Percentiles rank a stretch among this genome's conserved stretches.
Conservation (phyloP, 1,139 yeast genomes). For the Geotrichum carabidarum region DNA sequence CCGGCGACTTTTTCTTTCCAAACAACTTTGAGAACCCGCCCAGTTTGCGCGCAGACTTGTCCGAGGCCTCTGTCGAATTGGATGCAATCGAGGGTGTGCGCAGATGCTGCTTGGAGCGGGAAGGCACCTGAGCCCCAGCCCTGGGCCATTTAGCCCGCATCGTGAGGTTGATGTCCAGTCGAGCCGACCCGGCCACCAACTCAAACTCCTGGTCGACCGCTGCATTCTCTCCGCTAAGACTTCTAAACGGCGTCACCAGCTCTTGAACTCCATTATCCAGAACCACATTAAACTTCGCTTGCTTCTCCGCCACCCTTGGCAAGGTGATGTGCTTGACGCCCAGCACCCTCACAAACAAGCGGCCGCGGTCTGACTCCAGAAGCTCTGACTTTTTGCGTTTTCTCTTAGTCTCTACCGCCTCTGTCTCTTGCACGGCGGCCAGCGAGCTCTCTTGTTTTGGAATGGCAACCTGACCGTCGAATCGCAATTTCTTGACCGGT, state of each 20-base stretch:
- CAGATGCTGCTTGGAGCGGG: neutral
- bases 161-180: constrained; percentile 67
- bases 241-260: constrained; percentile 63
- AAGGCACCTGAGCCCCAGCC: neutral
- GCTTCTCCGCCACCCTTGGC: constrained; percentile 48
- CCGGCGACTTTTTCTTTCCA: constrained; percentile 26
- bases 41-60: constrained; percentile 1
- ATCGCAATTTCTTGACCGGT: constrained; percentile 25
- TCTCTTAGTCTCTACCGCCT: constrained; percentile 18
- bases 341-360: constrained; percentile 63
- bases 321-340: constrained; percentile 54
- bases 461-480: neutral
- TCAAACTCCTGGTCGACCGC: constrained; percentile 78
- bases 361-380: constrained; percentile 52
- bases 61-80: neutral
- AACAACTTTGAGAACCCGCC: constrained; percentile 17
- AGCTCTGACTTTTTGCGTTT: constrained; percentile 15
- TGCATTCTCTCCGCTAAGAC: constrained; percentile 43
- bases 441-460: constrained; percentile 15
- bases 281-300: constrained; percentile 63
- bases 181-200: constrained; percentile 55
- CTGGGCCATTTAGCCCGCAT: constrained; percentile 55
- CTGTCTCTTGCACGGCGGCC: constrained; percentile 18
- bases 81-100: constrained; percentile 3
- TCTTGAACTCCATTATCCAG: constrained; percentile 89